These are phyloP conservation scores for Acanthamoeba castellanii DNA, from an alignment of 208 protist species.

Conservation along the genomic window DNA sequence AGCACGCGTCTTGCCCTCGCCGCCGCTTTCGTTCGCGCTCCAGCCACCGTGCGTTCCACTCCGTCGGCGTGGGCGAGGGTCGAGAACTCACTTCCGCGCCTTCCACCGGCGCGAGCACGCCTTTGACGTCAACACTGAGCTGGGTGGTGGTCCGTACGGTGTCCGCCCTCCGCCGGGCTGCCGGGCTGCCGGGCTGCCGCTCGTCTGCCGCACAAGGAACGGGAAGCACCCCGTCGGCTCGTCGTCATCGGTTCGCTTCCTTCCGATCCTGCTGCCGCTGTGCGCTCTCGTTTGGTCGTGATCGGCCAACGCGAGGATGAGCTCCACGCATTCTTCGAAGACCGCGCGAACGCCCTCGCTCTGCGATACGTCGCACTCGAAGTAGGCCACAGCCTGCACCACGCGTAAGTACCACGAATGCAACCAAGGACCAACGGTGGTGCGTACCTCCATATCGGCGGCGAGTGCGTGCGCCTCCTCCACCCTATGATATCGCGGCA, in stretches of 20 bases:
- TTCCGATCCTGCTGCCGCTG: not conserved
- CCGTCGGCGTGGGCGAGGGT: not conserved
- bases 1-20: not conserved
- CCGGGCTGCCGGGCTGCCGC: not conserved
- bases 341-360: not conserved
- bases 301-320: not conserved
- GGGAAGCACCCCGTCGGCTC: not conserved
- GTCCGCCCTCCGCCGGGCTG: not conserved
- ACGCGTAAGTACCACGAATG: no score
- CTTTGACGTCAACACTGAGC: not conserved
- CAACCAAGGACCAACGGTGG: no score
- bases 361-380: not conserved
- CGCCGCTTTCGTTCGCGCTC: not conserved
- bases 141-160: not conserved
- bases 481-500: not conserved
- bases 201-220: not conserved
- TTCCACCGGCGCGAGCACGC: not conserved
- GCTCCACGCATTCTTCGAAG: not conserved
- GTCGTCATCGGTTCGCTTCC: not conserved
- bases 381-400: not conserved
- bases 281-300: not conserved
- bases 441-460: not conserved
- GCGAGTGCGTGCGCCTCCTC: not conserved
- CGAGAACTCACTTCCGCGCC: not conserved
- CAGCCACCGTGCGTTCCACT: not conserved